Evolutionary conservation across 1,284 basidiomycete genomes (phyloP).

Genomic region (Cutaneotrichosporon cavernicola): DNA sequence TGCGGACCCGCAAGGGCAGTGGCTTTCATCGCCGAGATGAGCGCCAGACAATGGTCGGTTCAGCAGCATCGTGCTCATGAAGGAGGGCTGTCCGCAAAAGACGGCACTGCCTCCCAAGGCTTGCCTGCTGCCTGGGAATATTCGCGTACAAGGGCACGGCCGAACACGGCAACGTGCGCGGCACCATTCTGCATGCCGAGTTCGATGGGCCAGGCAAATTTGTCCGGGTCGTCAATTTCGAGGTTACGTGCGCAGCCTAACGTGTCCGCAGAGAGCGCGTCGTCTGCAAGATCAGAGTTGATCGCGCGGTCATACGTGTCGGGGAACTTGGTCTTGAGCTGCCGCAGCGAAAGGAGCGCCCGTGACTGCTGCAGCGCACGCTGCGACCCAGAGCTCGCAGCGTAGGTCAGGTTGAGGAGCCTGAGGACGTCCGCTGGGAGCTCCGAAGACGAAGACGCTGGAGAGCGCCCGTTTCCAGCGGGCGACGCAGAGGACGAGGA

Average conservation of each 20-base stretch:
- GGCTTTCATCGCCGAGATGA: not conserved
- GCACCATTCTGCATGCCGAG: constrained; percentile 46
- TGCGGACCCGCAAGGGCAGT: not conserved
- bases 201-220: constrained; percentile 51
- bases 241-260: constrained; percentile 40
- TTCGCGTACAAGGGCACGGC: constrained; percentile 43
- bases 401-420: constrained; percentile 33
- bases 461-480: constrained; percentile 19
- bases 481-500: constrained; percentile 23
- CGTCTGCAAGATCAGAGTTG: constrained; percentile 40
- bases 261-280: constrained; percentile 38
- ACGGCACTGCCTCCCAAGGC: constrained; percentile 32
- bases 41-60: not conserved
- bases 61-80: not conserved
- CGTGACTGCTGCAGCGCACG: constrained; percentile 36
- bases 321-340: constrained; percentile 38
- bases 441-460: constrained; percentile 24
- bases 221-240: constrained; percentile 37
- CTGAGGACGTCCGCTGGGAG: constrained; percentile 39
- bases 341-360: constrained; percentile 37
- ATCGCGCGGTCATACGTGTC: constrained; percentile 40
- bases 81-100: constrained; percentile 19
- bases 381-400: constrained; percentile 27
- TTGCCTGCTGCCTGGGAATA: constrained; percentile 35
- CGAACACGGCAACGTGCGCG: constrained; percentile 45